Percentiles rank a stretch among this genome's conserved stretches.
These are phyloP conservation scores for Neurospora sp. DNA, from an alignment of 495 filamentous ascomycete genomes.

Conservation along the genomic window DNA sequence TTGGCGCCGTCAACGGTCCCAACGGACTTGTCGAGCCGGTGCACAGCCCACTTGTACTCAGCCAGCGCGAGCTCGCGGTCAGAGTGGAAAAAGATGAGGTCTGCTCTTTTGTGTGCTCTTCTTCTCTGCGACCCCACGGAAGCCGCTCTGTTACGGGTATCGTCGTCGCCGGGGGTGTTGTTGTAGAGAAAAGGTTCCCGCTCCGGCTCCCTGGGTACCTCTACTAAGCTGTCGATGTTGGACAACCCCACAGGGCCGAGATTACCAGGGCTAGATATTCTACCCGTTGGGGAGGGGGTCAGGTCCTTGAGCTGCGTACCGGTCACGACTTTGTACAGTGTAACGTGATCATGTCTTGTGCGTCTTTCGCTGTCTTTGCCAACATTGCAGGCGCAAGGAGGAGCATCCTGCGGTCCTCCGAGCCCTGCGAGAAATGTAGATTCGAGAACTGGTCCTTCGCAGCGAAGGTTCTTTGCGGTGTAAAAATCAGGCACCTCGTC, in stretches of 20 bases:
- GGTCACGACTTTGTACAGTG: not conserved
- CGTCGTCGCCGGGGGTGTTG: not conserved
- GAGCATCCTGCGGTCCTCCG: not conserved
- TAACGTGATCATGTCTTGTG: not conserved
- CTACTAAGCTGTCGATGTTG: not conserved
- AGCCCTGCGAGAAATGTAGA: not conserved
- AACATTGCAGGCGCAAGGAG: not conserved
- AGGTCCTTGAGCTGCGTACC: not conserved
- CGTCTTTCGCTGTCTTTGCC: not conserved
- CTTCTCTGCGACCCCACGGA: not conserved
- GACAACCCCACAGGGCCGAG: not conserved
- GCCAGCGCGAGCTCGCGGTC: not conserved
- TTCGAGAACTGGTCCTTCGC: not conserved
- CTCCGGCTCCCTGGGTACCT: not conserved
- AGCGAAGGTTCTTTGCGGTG: not conserved
- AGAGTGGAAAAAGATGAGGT: not conserved
- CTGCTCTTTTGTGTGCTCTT: not conserved
- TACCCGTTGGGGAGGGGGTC: too few relatives aligned
- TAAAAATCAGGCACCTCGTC: not conserved
- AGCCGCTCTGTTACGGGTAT: not conserved
- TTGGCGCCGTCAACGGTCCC: not conserved
- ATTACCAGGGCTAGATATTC: not conserved
- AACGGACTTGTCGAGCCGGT: not conserved
- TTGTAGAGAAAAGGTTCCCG: not conserved
- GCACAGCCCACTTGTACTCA: not conserved